Evolutionary conservation across 2,329 filamentous ascomycete species (phyloP).

Genomic region (Sclerotinia subarctica): DNA sequence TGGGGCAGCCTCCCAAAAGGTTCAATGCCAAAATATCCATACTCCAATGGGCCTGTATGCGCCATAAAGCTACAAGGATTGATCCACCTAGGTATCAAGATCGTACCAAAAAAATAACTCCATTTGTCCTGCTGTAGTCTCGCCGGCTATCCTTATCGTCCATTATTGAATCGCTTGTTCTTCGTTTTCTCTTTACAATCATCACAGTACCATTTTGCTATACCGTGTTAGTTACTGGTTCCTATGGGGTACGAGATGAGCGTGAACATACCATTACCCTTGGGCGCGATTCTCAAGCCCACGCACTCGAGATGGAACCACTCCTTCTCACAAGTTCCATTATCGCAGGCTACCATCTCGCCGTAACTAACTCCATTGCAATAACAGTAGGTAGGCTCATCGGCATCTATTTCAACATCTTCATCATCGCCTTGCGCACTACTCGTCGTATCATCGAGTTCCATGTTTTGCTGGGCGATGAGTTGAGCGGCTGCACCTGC

Average conservation of each 20-base stretch:
- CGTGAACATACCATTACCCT: conserved; percentile 44
- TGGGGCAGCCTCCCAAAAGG: not conserved
- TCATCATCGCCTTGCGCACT: conserved; percentile 47
- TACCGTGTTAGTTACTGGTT: not conserved
- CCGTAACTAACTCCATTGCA: conserved; percentile 78
- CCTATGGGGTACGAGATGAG: not conserved
- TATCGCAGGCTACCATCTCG: conserved; percentile 81
- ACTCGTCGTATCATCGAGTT: conserved; percentile 46
- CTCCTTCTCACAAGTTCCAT: conserved; percentile 67
- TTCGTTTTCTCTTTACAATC: conserved; percentile 37
- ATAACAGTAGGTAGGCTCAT: conserved; percentile 75
- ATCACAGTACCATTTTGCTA: conserved; percentile 39
- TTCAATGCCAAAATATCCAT: conserved; percentile 8
- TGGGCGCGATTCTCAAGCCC: conserved; percentile 74
- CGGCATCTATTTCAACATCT: conserved; percentile 62
- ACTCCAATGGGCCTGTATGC: conserved; percentile 14
- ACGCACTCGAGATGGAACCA: conserved; percentile 86
- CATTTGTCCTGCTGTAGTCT: conserved; percentile 15
- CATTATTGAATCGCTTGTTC: conserved; percentile 32
- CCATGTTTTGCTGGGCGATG: conserved; percentile 38
- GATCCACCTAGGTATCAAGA: conserved; percentile 18
- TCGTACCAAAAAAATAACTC: conserved; percentile 17
- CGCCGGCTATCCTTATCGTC: conserved; percentile 24
- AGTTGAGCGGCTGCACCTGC: conserved; percentile 41
- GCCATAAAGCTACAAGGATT: conserved; percentile 4